Base-by-base conservation (phyloP, 371 early-diverging fungal genomes). In the Capniomyces stellatus region DNA sequence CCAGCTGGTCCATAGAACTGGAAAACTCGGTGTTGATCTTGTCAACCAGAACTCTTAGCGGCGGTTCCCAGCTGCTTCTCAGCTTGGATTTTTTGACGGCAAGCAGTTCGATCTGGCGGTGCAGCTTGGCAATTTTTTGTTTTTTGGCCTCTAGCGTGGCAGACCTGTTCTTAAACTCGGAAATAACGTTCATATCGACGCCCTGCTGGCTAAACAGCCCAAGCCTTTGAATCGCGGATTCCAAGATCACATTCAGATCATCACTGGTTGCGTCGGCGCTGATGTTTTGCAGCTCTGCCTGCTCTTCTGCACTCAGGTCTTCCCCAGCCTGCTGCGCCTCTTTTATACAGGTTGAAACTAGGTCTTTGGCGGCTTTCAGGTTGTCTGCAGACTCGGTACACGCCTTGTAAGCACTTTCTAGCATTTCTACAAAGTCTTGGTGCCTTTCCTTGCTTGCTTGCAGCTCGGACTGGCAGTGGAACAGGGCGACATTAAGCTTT, bases 1-100 rank as follows among this genome's bases (percentile, higher is more conserved):
- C 83, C 60, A 95, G 88, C 35, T 71, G 66, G 46, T 79, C 71
- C 60, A 96, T 84, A n/a, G 87, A 78, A 6, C 58, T 69, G 8
- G 80, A 72, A 59, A 92, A 93, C 22, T 74, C 73, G 12, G 59
- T 67, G 54, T 81, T 79, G 49, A 93, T 86, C 25, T 60, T 50
- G 0, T 27, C 54, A 2, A 91, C 73, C 2, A 92, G 58, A 0
- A 55, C 58, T 1, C 55, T 57, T 41, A 95, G 64, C 28, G 73
- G 69, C 8, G 75, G 70, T 41, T 77, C 75, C 94, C 93, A 93
- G 30, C 68, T 60, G 1, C 58, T 64, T 62, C 77, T 66, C 19
- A 71, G 29, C 1, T 40, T 25, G 46, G 10, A 41, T 61, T 71
- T 62, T 13, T 29, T 28, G 21, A 40, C 46, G 27, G 53, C 49